Conservation (phyloP, 2,329 filamentous ascomycete genomes). For the Xylaria sp. region DNA sequence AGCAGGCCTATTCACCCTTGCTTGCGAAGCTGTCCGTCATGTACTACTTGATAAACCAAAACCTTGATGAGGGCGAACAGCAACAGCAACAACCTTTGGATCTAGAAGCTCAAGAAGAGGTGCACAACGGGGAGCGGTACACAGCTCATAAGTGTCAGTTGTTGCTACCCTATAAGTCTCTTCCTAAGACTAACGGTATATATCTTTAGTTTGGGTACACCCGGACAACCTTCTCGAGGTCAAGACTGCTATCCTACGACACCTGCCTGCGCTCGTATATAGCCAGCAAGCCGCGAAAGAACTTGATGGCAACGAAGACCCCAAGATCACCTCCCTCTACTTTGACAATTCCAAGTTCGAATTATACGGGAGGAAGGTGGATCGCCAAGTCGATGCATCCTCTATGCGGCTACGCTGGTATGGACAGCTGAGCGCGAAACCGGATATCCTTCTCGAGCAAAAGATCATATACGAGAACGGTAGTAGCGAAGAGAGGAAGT, state of each 20-base stretch:
- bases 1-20: slow-evolving; percentile 83
- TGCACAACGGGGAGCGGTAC: slow-evolving; percentile 71
- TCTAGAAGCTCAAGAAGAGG: slow-evolving; percentile 56
- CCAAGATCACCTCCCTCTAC: slow-evolving; percentile 92
- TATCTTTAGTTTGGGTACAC: slow-evolving; percentile 80
- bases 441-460: slow-evolving; percentile 85
- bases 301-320: slow-evolving; percentile 79
- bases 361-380: slow-evolving; percentile 84
- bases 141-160: slow-evolving; percentile 81
- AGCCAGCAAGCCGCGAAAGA: slow-evolving; percentile 85
- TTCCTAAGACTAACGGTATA: slow-evolving; percentile 36
- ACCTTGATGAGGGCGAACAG: slow-evolving; percentile 64
- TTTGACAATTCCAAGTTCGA: slow-evolving; percentile 88
- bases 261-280: slow-evolving; percentile 88
- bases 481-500: slow-evolving; percentile 75
- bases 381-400: slow-evolving; percentile 71
- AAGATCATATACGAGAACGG: slow-evolving; percentile 81
- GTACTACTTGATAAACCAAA: slow-evolving; percentile 91
- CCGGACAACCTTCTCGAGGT: slow-evolving; percentile 94
- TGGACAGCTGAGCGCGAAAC: slow-evolving; percentile 76
- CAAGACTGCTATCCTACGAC: slow-evolving; percentile 91
- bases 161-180: not conserved
- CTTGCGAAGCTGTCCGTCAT: slow-evolving; percentile 90
- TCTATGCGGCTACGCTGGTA: slow-evolving; percentile 92
- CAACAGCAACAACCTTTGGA: slow-evolving; percentile 47